Evolutionary conservation across 768 basidiomycete genomes (phyloP).

Genomic region (Amanita polypyramis): DNA sequence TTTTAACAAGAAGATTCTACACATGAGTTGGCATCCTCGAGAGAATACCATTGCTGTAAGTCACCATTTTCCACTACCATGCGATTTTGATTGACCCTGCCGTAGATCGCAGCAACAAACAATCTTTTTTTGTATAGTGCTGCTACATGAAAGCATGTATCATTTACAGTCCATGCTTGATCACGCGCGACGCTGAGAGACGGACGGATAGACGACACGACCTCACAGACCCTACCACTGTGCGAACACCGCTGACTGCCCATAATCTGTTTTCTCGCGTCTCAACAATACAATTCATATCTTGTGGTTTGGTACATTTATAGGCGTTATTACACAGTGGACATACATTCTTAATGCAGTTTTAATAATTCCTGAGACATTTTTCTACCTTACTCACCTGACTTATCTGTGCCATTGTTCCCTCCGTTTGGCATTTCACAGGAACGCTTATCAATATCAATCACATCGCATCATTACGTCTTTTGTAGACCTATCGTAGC

Average conservation of each 20-base stretch:
- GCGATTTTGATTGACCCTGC: slow-evolving; percentile 1
- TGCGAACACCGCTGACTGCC: background rate
- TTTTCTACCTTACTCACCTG: background rate
- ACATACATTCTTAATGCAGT: slow-evolving; percentile 1
- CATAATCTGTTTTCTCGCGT: background rate
- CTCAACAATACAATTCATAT: background rate
- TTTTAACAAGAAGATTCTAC: slow-evolving; percentile 96
- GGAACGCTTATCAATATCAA: background rate
- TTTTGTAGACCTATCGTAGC: background rate
- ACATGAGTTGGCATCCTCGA: slow-evolving; percentile 94
- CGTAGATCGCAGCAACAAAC: slow-evolving; percentile 92
- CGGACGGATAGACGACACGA: slow-evolving; percentile 2
- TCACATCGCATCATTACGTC: background rate
- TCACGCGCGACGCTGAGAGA: slow-evolving; percentile 5
- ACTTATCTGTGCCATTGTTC: background rate
- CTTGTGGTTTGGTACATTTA: slow-evolving; percentile 5
- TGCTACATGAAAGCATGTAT: slow-evolving; percentile 18
- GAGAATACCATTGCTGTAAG: slow-evolving; percentile 97
- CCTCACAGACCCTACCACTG: background rate
- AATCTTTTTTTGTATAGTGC: slow-evolving; percentile 86
- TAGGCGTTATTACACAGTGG: background rate
- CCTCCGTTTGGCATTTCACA: background rate
- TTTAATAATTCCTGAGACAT: background rate
- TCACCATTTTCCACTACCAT: slow-evolving; percentile 10
- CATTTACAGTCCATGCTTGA: slow-evolving; percentile 4